phyloP scores from a whole-genome alignment of 768 basidiomycete genomes.

The Panaeolus papilionaceus region DNA sequence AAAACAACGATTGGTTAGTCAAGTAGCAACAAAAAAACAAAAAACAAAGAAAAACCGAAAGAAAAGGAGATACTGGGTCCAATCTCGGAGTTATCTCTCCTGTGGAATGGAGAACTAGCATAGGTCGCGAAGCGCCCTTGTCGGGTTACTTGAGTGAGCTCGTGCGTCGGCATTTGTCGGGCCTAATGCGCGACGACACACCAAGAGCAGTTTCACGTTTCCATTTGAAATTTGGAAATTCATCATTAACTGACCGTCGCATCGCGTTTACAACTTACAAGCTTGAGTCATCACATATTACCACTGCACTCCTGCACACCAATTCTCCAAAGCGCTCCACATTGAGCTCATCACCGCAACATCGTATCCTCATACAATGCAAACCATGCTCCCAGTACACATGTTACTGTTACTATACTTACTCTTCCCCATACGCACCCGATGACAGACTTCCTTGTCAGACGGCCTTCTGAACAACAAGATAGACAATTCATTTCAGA shows the following conservation, averaged over 20 bases:
- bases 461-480: background rate
- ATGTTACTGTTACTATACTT: background rate
- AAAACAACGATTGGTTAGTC: background rate
- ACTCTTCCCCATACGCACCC: background rate
- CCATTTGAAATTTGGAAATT: no score
- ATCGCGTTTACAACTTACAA: no score
- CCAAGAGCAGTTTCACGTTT: background rate
- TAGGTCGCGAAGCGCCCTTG: background rate
- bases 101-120: background rate
- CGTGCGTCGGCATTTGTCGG: background rate
- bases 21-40: background rate
- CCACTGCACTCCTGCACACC: background rate
- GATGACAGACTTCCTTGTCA: background rate
- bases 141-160: constrained; percentile 1
- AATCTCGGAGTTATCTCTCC: background rate
- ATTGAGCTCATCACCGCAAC: no score
- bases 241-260: no score
- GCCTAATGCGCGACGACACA: background rate
- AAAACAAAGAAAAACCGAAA: background rate
- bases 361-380: background rate
- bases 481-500: constrained; percentile 9
- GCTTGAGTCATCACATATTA: no score
- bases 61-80: constrained; percentile 4
- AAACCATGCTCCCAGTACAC: background rate
- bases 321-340: background rate